Conservation (phyloP, 495 filamentous ascomycete genomes). For the Daldinia bambusicola region DNA sequence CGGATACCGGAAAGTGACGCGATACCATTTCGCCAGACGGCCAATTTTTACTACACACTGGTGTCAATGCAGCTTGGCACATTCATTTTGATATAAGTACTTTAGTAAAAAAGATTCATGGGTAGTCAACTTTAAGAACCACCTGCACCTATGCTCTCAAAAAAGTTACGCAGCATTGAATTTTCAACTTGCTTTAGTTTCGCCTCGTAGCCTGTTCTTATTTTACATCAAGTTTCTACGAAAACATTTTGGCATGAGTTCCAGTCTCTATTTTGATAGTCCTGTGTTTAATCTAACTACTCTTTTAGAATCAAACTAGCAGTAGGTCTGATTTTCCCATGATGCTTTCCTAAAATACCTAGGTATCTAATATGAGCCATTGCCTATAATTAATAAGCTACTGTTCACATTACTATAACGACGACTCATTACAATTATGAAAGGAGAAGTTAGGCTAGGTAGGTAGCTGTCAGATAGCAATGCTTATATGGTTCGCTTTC, state of each 20-base stretch:
- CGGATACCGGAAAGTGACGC: conserved; percentile 4
- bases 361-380: no score
- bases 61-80: neutral
- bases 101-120: neutral
- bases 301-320: neutral
- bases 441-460: no score
- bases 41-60: neutral
- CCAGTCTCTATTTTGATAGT: neutral
- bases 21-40: conserved; percentile 9
- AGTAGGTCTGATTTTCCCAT: neutral
- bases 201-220: no score
- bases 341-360: no score
- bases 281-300: neutral
- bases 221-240: no score
- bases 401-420: no score
- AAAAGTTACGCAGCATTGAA: no score
- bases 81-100: neutral
- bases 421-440: no score
- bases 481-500: no score
- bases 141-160: neutral
- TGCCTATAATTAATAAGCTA: no score
- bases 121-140: neutral
- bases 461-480: no score
- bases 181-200: neutral
- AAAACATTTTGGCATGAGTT: neutral